phyloP scores from a whole-genome alignment of 2,329 filamentous ascomycete species.

The Fusarium incarnatum region DNA sequence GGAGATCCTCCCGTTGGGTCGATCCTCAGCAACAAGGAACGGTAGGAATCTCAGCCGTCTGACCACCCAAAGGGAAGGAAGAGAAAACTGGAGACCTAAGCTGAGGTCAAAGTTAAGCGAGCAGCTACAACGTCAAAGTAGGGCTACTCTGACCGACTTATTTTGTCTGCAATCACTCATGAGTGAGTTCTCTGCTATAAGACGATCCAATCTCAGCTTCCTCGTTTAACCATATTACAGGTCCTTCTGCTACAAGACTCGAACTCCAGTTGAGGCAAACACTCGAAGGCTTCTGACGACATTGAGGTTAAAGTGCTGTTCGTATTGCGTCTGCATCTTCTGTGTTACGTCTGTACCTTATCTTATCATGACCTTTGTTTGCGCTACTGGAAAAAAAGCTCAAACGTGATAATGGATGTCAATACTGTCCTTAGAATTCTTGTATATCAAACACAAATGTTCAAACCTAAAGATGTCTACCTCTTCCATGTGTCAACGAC shows the following conservation, averaged over 20 bases:
- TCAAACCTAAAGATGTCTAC: background rate
- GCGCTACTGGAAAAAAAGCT: background rate
- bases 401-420: background rate
- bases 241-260: background rate
- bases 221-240: background rate
- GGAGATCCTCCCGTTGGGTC: slow-evolving; percentile 15
- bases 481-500: background rate
- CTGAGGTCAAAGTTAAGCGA: background rate
- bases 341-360: background rate
- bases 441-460: background rate
- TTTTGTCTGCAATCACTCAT: background rate
- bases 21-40: slow-evolving; percentile 20
- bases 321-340: background rate
- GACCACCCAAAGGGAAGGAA: slow-evolving; percentile 12
- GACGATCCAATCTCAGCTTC: background rate
- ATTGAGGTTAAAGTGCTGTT: background rate
- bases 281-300: background rate
- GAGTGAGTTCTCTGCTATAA: background rate
- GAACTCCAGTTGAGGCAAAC: background rate
- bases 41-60: slow-evolving; percentile 25
- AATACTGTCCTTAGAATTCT: background rate
- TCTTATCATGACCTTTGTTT: background rate
- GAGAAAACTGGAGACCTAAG: background rate
- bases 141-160: background rate
- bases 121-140: too few species aligned